A percentile compares a stretch with the other conserved stretches of the same genome.
Conservation (phyloP, 805 yeast species). For the Candida montana region DNA sequence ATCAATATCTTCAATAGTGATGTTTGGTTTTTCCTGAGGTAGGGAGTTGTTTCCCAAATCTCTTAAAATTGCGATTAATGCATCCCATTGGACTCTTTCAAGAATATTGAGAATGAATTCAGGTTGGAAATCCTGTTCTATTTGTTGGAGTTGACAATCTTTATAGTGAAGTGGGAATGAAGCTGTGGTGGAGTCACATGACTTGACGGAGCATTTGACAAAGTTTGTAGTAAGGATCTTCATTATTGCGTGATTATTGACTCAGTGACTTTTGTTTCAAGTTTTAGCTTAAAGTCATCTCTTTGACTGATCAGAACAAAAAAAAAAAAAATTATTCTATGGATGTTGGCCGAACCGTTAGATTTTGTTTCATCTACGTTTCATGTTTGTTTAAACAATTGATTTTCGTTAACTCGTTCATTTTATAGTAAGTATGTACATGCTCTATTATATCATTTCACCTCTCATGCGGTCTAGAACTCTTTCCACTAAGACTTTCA, state of each 20-base stretch:
- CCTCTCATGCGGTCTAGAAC: not conserved
- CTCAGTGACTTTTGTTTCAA: not conserved
- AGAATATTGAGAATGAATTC: constrained; percentile 73
- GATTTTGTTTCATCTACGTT: too few relatives aligned
- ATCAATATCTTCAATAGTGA: constrained; percentile 27
- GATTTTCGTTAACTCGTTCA: not conserved
- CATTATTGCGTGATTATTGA: constrained; percentile 40
- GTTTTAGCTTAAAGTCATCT: not conserved
- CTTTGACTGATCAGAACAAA: too few relatives aligned
- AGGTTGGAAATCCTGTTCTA: constrained; percentile 71
- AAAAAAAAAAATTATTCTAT: too few relatives aligned
- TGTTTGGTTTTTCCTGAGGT: constrained; percentile 55
- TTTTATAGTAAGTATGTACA: too few relatives aligned
- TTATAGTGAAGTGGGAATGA: constrained; percentile 77
- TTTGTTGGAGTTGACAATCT: constrained; percentile 66
- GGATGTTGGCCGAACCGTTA: not conserved
- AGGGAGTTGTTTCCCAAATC: constrained; percentile 53
- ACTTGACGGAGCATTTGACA: constrained; percentile 84
- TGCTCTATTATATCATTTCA: not conserved
- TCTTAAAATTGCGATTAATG: constrained; percentile 66
- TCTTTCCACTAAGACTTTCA: not conserved
- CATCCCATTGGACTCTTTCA: constrained; percentile 85
- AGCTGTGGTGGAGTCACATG: constrained; percentile 67
- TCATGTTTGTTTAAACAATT: too few relatives aligned
- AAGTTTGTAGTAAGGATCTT: constrained; percentile 94